Conservation (phyloP, 2,329 filamentous ascomycete species). For the Stagonosporopsis vannaccii region DNA sequence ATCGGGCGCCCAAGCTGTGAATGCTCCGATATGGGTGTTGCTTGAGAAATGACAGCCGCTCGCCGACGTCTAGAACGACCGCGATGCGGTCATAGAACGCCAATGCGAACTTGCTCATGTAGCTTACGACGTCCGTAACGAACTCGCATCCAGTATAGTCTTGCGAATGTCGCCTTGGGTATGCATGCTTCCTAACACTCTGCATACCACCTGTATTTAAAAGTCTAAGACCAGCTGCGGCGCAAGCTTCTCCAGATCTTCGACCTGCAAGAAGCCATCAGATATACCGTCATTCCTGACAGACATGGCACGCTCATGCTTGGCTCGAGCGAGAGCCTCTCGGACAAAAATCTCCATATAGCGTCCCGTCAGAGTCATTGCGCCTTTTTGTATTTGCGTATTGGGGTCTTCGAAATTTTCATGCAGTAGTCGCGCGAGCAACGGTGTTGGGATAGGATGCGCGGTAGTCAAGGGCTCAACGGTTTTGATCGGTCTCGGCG, state of each 20-base stretch:
- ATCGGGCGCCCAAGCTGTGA: neutral
- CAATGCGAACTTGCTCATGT: neutral
- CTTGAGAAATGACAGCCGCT: conserved; percentile 12
- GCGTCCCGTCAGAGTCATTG: conserved; percentile 74
- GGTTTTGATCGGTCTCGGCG: conserved; percentile 22
- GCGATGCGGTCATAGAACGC: neutral
- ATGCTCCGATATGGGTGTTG: neutral
- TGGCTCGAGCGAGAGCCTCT: conserved; percentile 83
- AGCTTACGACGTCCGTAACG: neutral
- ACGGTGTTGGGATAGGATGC: conserved; percentile 70
- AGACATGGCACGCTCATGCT: conserved; percentile 68
- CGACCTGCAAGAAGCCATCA: conserved; percentile 79
- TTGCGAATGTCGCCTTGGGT: neutral
- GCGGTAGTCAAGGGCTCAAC: conserved; percentile 23
- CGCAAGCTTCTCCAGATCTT: conserved; percentile 87
- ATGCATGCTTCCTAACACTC: conserved; percentile 4
- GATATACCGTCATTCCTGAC: conserved; percentile 39
- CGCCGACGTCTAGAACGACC: too few species aligned
- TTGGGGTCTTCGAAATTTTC: conserved; percentile 71
- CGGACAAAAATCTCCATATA: conserved; percentile 92
- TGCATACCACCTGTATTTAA: conserved; percentile 49
- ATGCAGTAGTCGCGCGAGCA: conserved; percentile 79
- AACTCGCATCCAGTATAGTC: neutral
- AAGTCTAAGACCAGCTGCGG: conserved; percentile 88
- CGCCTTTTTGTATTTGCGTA: conserved; percentile 46